These are phyloP conservation scores for Talaromyces rugulosus DNA, from an alignment of 2,329 filamentous ascomycete genomes.

Conservation along the genomic window DNA sequence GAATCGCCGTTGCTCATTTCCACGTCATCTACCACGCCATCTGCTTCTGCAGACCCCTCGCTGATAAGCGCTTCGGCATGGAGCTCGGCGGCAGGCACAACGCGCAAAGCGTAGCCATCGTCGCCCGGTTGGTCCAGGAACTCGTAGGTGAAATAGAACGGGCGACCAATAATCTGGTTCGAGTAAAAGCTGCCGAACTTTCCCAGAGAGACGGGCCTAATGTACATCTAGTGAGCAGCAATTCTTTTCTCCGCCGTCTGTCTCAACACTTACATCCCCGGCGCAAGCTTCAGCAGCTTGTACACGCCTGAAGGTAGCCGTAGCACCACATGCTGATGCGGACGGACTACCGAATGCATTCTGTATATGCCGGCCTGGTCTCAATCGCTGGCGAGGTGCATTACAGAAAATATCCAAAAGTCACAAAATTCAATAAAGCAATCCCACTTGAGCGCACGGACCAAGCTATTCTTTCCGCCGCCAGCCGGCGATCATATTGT, in stretches of 20 bases:
- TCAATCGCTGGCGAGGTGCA: background rate
- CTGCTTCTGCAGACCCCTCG: conserved; percentile 34
- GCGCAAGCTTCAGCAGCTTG: conserved; percentile 56
- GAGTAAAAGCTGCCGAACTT: conserved; percentile 91
- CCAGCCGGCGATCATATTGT: background rate
- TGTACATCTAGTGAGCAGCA: conserved; percentile 16
- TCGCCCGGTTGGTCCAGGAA: conserved; percentile 66
- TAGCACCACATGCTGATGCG: conserved; percentile 33
- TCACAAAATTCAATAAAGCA: background rate
- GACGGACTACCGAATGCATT: conserved; percentile 38
- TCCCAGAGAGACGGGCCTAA: conserved; percentile 77
- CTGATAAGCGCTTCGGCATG: conserved; percentile 70
- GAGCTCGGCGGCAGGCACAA: conserved; percentile 76
- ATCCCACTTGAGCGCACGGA: background rate
- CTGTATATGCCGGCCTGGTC: background rate
- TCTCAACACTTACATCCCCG: conserved; percentile 58
- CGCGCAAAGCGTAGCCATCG: conserved; percentile 62
- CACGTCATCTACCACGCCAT: conserved; percentile 33
- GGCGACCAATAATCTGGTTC: conserved; percentile 85
- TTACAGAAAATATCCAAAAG: background rate
- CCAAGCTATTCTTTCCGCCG: background rate
- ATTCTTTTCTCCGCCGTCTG: conserved; percentile 16
- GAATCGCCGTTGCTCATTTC: conserved; percentile 29
- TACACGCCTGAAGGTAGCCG: conserved; percentile 52
- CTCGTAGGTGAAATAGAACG: conserved; percentile 89